These are phyloP conservation scores for Chloranthus sessilifolius DNA, from an alignment of 164 flowering plant genomes.

Conservation along the genomic window DNA sequence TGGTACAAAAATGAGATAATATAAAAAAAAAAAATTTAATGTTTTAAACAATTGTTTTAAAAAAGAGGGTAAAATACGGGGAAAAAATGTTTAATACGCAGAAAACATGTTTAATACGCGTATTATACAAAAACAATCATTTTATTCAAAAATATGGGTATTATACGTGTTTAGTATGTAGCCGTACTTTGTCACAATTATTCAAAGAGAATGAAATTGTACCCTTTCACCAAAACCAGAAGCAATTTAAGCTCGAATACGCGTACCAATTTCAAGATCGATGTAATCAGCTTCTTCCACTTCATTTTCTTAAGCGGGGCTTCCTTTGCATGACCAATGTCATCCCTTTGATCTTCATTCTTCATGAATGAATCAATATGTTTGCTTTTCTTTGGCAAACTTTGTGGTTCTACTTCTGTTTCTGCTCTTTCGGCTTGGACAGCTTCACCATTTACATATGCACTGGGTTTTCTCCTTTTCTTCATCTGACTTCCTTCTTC, in stretches of 20 bases:
- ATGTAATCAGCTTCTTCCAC: constrained; percentile 81
- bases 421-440: constrained; percentile 31
- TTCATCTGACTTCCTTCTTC: constrained; percentile 31
- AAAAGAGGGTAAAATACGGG: too few species aligned
- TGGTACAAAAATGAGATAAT: too few species aligned
- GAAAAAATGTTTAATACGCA: too few species aligned
- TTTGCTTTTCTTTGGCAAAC: constrained; percentile 25
- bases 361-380: neutral
- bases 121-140: too few species aligned
- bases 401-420: constrained; percentile 18
- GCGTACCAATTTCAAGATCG: constrained; percentile 66
- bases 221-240: neutral
- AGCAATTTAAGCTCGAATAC: neutral
- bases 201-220: too few species aligned
- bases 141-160: too few species aligned
- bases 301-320: constrained; percentile 40
- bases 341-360: constrained; percentile 16
- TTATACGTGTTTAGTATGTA: too few species aligned
- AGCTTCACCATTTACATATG: constrained; percentile 43
- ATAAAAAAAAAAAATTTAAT: too few species aligned
- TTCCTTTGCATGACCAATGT: constrained; percentile 13
- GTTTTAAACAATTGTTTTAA: too few species aligned
- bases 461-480: constrained; percentile 56
- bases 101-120: too few species aligned
- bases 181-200: too few species aligned